Conservation (phyloP, 2,329 filamentous ascomycete genomes). For the Xylariales sp. region DNA sequence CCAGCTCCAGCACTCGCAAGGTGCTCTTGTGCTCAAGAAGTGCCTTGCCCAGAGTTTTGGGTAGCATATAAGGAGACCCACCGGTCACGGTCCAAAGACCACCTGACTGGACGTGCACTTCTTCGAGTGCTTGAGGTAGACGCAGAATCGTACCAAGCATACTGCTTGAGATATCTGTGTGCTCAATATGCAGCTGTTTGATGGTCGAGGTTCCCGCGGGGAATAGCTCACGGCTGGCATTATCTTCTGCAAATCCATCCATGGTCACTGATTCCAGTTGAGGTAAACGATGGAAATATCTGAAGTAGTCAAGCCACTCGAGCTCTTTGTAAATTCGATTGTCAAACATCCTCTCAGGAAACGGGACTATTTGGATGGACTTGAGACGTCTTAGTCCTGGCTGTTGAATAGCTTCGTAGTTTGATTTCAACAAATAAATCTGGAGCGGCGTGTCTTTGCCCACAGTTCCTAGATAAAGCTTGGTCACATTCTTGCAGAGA, state of each 20-base stretch:
- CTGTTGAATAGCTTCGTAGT: neutral
- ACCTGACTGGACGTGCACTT: neutral
- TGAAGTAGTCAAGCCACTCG: neutral
- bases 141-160: neutral
- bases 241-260: neutral
- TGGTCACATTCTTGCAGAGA: conserved; percentile 2
- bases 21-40: neutral
- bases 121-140: neutral
- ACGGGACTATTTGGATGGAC: neutral
- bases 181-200: neutral
- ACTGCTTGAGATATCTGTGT: neutral
- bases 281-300: neutral
- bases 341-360: neutral
- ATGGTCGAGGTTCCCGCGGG: neutral
- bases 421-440: neutral
- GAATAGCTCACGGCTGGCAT: neutral
- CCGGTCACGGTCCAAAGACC: neutral
- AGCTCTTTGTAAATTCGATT: neutral
- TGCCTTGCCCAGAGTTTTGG: neutral
- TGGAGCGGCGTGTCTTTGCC: neutral
- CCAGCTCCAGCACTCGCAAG: conserved; percentile 1
- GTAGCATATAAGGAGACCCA: neutral
- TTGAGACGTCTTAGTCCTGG: neutral
- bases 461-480: neutral
- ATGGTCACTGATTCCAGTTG: neutral